Evolutionary conservation across 495 filamentous ascomycete species (phyloP).

Genomic region (Sordaria brevicollis): DNA sequence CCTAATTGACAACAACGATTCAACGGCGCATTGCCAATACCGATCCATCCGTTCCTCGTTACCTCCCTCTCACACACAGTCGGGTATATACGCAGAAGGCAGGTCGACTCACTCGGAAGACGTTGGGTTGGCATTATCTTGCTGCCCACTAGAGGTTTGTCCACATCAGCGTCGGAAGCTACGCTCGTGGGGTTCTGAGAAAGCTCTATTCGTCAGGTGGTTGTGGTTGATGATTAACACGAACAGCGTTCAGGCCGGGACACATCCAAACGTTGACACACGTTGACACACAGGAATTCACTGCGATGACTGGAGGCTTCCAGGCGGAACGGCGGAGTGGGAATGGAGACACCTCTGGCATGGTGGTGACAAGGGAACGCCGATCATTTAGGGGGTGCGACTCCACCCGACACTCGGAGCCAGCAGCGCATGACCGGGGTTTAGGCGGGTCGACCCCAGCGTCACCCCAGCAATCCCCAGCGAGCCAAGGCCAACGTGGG

Average conservation of each 20-base stretch:
- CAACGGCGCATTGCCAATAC: not conserved
- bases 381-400: conserved; percentile 8
- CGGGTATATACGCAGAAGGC: not conserved
- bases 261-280: not conserved
- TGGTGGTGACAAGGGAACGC: conserved; percentile 4
- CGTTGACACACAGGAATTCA: not conserved
- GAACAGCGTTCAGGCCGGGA: not conserved
- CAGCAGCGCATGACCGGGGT: not conserved
- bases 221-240: conserved; percentile 8
- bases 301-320: not conserved
- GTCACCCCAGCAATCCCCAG: not conserved
- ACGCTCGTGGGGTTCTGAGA: conserved; percentile 30
- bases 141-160: not conserved
- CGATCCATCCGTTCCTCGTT: not conserved
- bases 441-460: not conserved
- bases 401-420: not conserved
- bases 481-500: not conserved
- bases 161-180: conserved; percentile 7
- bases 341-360: not conserved
- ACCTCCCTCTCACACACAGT: not conserved
- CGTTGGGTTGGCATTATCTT: not conserved
- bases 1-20: not conserved
- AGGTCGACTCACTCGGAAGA: not conserved
- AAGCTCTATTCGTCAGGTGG: conserved; percentile 27
- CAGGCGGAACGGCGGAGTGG: conserved; percentile 1